Percentiles rank a stretch among this genome's conserved stretches.
phyloP scores from a whole-genome alignment of 257 asterid species.

The Przewalskia tangutica region DNA sequence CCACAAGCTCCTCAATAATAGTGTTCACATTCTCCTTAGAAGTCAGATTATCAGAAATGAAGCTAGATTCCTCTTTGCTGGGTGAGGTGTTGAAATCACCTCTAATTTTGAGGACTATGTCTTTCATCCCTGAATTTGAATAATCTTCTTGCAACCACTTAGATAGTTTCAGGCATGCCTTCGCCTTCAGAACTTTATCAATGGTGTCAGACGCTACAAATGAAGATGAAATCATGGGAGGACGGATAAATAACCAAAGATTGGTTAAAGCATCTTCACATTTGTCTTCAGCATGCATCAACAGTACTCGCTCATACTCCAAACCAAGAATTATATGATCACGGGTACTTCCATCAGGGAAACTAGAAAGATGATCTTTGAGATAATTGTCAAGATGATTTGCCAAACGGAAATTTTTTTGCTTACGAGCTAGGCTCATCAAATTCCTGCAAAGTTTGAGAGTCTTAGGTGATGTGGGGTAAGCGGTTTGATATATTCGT shows the following conservation, averaged over 20 bases:
- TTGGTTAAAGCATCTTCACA: conserved; percentile 55
- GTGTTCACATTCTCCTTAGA: conserved; percentile 28
- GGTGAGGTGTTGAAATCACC: conserved; percentile 41
- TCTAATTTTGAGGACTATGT: conserved; percentile 42
- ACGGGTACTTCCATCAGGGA: conserved; percentile 41
- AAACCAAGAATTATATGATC: conserved; percentile 45
- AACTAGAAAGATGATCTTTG: conserved; percentile 39
- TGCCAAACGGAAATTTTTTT: conserved; percentile 65
- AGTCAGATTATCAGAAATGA: conserved; percentile 20
- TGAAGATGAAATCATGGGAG: conserved; percentile 48
- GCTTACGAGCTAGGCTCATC: conserved; percentile 76
- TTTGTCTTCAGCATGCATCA: conserved; percentile 71
- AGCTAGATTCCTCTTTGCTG: conserved; percentile 27
- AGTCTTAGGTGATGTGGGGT: conserved; percentile 55
- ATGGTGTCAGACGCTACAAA: conserved; percentile 29
- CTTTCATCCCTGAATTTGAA: conserved; percentile 36
- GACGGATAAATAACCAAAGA: conserved; percentile 71
- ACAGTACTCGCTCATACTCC: conserved; percentile 62
- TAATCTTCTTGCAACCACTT: conserved; percentile 54
- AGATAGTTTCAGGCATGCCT: conserved; percentile 91
- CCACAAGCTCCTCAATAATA: conserved; percentile 64
- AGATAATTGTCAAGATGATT: conserved; percentile 66
- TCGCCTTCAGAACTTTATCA: conserved; percentile 65
- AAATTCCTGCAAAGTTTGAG: conserved; percentile 74
- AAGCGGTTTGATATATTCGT: conserved; percentile 60